Conservation (phyloP, 192 early-diverging fungal species). For the Kickxella alabastrina region DNA sequence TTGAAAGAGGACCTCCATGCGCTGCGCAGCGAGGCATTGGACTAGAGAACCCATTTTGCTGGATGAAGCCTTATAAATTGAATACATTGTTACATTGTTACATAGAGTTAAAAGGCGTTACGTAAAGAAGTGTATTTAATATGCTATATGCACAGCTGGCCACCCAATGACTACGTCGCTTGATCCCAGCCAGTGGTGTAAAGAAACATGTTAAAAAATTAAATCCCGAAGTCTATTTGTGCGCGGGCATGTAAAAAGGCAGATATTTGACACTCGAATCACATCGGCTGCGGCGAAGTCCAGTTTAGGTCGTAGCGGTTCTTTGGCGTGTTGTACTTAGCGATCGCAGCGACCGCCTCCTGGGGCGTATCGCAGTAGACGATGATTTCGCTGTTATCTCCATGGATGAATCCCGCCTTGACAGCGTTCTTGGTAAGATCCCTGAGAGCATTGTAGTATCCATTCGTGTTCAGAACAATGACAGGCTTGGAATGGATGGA, state of each 20-base stretch:
- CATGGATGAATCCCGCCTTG: conserved; percentile 61
- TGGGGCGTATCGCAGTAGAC: conserved; percentile 57
- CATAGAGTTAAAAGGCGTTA: too few species aligned
- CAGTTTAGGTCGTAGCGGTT: conserved; percentile 55
- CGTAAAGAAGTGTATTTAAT: too few species aligned
- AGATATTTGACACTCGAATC: too few species aligned
- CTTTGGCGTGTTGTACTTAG: conserved; percentile 48
- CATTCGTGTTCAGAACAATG: conserved; percentile 69
- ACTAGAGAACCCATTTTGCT: background rate
- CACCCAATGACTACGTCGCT: too few species aligned
- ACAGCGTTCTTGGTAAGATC: conserved; percentile 62
- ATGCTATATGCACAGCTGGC: too few species aligned
- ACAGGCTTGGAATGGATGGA: conserved; percentile 81
- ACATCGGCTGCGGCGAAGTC: too few species aligned
- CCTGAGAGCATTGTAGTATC: conserved; percentile 69
- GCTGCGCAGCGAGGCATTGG: conserved; percentile 3
- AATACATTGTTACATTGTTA: too few species aligned
- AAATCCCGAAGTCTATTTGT: too few species aligned
- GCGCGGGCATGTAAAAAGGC: too few species aligned
- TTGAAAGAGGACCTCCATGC: conserved; percentile 21
- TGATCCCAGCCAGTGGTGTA: too few species aligned
- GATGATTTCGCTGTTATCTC: conserved; percentile 52
- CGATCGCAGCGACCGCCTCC: conserved; percentile 57
- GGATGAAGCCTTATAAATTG: too few species aligned
- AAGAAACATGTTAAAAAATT: too few species aligned